Evolutionary conservation across 2,329 filamentous ascomycete species (phyloP).

Genomic region (Nemania serpens): DNA sequence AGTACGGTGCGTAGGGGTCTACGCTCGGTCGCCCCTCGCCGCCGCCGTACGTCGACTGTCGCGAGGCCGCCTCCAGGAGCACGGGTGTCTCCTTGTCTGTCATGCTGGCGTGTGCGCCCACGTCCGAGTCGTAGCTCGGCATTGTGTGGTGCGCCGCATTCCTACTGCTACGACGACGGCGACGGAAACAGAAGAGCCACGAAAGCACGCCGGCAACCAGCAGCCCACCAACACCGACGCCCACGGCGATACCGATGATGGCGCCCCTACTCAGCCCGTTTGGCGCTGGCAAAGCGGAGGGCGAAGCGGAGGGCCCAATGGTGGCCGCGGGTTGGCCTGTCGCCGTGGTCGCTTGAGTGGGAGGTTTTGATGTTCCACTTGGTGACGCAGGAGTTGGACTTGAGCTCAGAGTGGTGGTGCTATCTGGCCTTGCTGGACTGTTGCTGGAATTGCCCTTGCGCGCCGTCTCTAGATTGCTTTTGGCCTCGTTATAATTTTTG

Average conservation of each 20-base stretch:
- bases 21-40: slow-evolving; percentile 18
- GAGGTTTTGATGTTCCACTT: neutral
- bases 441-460: neutral
- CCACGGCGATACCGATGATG: slow-evolving; percentile 38
- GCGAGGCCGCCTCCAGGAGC: slow-evolving; percentile 26
- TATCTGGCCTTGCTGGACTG: neutral
- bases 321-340: neutral
- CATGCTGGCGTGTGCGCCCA: slow-evolving; percentile 45
- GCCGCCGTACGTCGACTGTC: slow-evolving; percentile 27
- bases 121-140: slow-evolving; percentile 34
- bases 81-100: slow-evolving; percentile 43
- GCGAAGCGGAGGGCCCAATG: neutral
- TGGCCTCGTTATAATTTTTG: neutral
- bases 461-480: fast-evolving
- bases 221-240: slow-evolving; percentile 41
- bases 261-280: slow-evolving; percentile 11
- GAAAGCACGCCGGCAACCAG: slow-evolving; percentile 46
- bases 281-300: neutral
- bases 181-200: slow-evolving; percentile 51
- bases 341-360: neutral
- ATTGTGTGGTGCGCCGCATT: slow-evolving; percentile 31
- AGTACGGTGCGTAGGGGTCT: slow-evolving; percentile 42
- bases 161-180: slow-evolving; percentile 44
- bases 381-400: slow-evolving; percentile 6
- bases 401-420: neutral